Base-by-base conservation (phyloP, 164 flowering plant species). In the Annona cherimola region DNA sequence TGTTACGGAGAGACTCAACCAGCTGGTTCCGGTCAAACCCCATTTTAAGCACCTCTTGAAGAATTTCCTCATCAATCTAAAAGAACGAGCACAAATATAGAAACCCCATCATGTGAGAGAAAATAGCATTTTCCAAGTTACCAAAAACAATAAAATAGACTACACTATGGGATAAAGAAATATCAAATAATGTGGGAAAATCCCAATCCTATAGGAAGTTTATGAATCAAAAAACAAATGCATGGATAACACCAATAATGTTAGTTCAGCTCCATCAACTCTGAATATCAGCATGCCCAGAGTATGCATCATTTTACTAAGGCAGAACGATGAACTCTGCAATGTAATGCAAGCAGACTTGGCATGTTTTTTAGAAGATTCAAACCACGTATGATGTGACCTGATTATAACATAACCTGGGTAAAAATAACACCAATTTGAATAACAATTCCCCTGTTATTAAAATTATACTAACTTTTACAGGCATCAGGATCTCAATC, bases 11-110 rank as follows among this genome's bases (percentile, higher is more conserved):
- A 78, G 99, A 95, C 68, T 93, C 97, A 76, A 87, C 57, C 68
- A 91, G 76, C 57, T 81, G 84, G 74, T 76, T 88, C 78, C 88
- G 77, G 75, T 91, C 96, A 80, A 91, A 93, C 64, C 98, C 98
- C 94, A 87, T 90, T 54, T 83, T 90, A 67, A 93, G 73, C 45
- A 95, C 98, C 84, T 95, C 96, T 75, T 81, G 90, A 72, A 95
- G 90, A 70, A 93, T 85, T 63, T 95, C 97, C 80, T 95, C 98
- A 78, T 93, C 97, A 78, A 91, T 89, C 98, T 92, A 86, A 69
- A 80, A 46, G 45, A 35, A 45, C 19, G 35, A 63, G 18, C 66
- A 63, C 42, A 12, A 61, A 11, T 39, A 39, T 41, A 40, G 66
- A n/a, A 40, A 16, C 8, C 41, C 41, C 18, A 63, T 50, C 57